Conservation (phyloP, 192 early-diverging fungal species). For the Jimgerdemannia flammicorona region DNA sequence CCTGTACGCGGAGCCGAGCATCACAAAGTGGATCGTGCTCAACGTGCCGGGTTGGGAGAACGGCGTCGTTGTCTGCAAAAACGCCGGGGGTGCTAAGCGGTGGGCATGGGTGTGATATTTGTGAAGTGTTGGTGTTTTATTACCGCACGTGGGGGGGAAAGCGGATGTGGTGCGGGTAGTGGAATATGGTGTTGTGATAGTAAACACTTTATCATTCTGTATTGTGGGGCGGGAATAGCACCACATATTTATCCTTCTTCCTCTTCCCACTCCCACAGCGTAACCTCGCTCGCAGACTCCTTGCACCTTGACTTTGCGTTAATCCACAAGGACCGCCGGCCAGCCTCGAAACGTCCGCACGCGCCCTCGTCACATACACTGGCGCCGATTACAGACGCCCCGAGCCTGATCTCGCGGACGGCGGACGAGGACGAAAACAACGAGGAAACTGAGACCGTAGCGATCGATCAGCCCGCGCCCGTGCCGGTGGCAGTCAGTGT, state of each 20-base stretch:
- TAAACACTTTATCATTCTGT: too few species aligned
- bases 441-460: not conserved
- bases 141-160: not conserved
- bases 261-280: constrained; percentile 22
- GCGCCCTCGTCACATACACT: not conserved
- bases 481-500: not conserved
- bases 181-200: not conserved
- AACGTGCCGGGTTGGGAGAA: constrained; percentile 85
- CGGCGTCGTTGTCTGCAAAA: constrained; percentile 94
- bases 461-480: not conserved
- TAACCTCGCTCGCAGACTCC: constrained; percentile 85
- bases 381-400: not conserved
- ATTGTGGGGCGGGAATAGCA: not conserved
- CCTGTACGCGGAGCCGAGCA: constrained; percentile 88
- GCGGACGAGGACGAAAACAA: not conserved
- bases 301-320: constrained; percentile 92
- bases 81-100: constrained; percentile 97
- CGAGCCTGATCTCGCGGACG: not conserved
- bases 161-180: not conserved
- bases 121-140: not conserved
- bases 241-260: not conserved
- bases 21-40: constrained; percentile 86
- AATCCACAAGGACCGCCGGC: constrained; percentile 80
- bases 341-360: constrained; percentile 5
- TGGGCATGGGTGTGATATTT: constrained; percentile 19